Evolutionary conservation across 768 basidiomycete species (phyloP), one percentile per base, ranked within the genome.

Genomic region (Baorangia bicolor): DNA sequence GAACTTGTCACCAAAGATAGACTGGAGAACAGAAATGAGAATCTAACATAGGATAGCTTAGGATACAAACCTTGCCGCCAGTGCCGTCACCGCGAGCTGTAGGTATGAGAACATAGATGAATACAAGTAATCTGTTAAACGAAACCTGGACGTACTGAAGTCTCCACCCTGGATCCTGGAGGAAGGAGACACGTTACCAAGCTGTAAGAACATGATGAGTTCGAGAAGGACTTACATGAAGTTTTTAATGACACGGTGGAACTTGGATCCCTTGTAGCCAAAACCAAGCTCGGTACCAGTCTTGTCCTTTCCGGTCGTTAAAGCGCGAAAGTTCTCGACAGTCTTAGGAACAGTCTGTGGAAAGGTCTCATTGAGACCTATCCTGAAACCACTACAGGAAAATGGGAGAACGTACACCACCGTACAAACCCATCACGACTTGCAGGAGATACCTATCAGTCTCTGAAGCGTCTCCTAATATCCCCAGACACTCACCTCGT

Each of bases 111-210:
- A 48, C 42, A 62, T 45, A 33, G 38, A 69, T 25, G 53, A 50
- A 55, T 61, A 27, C 49, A 55, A 47, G 64, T 54, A 40, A 61
- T 58, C 4, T 51, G 41, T 63, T 57, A 47, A 33, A 38, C 38
- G 11, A 49, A 57, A 33, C 20, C 12, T 55, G 16, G 21, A 82
- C 90, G 64, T 72, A 90, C 92, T 97, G 75, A 98, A 99, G 77
- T 98, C 96, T 75, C 96, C 96, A 66, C 95, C 95, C 77, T 98
- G 95, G 64, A 96, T 94, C 92, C 91, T 92, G 58, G 34, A 27
- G 20, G n/a, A 9, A 62, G 55, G 31, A 38, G 47, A 25, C 10
- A 33, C 5, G 10, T 55, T 10, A 60, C 12, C 28, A 27, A 33
- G 8, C 13, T 4, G 33, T 5, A 16, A 25, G 37, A 12, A 34